Base-by-base conservation (phyloP, 768 basidiomycete species). In the Collybia sordida region DNA sequence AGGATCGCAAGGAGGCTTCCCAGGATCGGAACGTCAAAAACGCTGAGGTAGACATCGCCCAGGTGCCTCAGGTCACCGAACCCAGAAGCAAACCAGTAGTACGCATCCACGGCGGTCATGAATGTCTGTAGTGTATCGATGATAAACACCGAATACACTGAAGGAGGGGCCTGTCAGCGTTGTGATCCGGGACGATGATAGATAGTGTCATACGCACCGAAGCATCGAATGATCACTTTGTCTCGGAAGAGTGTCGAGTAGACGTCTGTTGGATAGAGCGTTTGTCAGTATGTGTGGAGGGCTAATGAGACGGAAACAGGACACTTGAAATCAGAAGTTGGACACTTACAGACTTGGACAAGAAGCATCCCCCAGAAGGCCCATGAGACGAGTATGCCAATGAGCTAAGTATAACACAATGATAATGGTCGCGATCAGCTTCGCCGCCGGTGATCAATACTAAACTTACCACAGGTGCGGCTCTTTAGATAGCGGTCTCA, bases 1-100 rank as follows among this genome's bases (percentile, higher is more conserved):
- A 52, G 38, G 2, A 55, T 44, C 14, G 56, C 53, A 24, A 54
- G 31, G 12, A 58, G 46, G 4, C 53, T 44, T 11, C 48, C 56
- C 43, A 58, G 34, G 22, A 58, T 52, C 4, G 48, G 47, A 3
- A 53, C 52, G 40, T 58, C 49, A 37, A 54, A 54, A 2, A 51
- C 50, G 0, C 44, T 49, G 21, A 48, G 34, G 21, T 40, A 38
- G 8, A 50, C 39, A 23, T 51, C 35, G 15, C 22, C 36, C 21
- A 57, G 45, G 31, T 44, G 44, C 11, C 1, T 6, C 31, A 57
- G n/a, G 45, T 57, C 41, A 1, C 55, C 55, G 40, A 45, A 54
- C 12, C 55, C 55, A 14, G n/a, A 25, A 2, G 45, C 52, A 37
- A 50, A 57, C 55, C 52, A 57, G 17, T 53, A 23, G 38, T 45